Percentiles rank a stretch among this genome's conserved stretches.
phyloP scores from a whole-genome alignment of 2,329 filamentous ascomycete genomes.

The Pyrenochaeta sp. region DNA sequence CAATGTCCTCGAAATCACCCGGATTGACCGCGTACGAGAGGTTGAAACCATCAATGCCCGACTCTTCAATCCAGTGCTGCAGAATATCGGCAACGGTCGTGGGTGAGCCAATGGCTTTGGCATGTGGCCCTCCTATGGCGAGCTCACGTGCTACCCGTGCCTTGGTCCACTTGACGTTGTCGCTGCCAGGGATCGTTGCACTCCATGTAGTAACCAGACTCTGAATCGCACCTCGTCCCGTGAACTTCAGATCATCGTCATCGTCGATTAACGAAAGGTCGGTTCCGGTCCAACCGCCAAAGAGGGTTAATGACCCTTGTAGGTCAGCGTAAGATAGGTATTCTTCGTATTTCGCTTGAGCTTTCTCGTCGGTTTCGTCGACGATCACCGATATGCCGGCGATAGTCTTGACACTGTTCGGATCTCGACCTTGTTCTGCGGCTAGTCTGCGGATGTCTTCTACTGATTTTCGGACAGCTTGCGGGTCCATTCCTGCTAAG shows the following conservation, averaged over 20 bases:
- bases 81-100: conserved; percentile 70
- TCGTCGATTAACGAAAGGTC: conserved; percentile 61
- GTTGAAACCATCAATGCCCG: conserved; percentile 77
- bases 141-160: conserved; percentile 71
- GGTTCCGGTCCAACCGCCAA: conserved; percentile 76
- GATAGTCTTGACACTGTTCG: conserved; percentile 69
- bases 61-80: conserved; percentile 70
- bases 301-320: conserved; percentile 72
- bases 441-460: conserved; percentile 67
- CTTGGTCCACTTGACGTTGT: conserved; percentile 72
- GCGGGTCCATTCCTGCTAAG: conserved; percentile 59
- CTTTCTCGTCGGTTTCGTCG: conserved; percentile 70
- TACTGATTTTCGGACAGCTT: conserved; percentile 66
- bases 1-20: conserved; percentile 30
- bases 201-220: conserved; percentile 14
- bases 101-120: conserved; percentile 59
- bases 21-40: conserved; percentile 53
- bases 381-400: conserved; percentile 70
- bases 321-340: conserved; percentile 55
- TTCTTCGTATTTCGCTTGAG: conserved; percentile 67
- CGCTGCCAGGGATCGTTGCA: conserved; percentile 18
- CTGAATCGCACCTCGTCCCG: conserved; percentile 2
- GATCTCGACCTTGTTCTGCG: conserved; percentile 64
- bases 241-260: background rate
- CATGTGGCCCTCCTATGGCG: conserved; percentile 70